Base-by-base conservation (phyloP, 345 rosid species). In the Lenwebbia sp. region DNA sequence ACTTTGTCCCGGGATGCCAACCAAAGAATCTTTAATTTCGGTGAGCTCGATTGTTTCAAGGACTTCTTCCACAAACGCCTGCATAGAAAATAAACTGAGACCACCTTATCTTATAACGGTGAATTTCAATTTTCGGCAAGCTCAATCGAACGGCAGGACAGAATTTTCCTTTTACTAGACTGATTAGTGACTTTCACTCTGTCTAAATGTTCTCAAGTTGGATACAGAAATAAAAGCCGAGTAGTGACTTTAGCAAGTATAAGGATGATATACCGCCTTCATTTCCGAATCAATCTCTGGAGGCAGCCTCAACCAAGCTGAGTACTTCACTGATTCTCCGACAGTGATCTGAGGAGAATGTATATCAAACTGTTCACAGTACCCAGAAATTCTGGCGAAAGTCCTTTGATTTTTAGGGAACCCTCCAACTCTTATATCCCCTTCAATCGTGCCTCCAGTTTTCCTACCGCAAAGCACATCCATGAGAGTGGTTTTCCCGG, bases 381-480 rank as follows among this genome's bases (percentile, higher is more conserved):
- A 95, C 17, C 96, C 98, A 10, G 98, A 94, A 85, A 96, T 90
- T 88, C 99, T 93, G 10, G 99, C 96, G 83, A 92, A 96, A 5
- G 98, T 91, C 88, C 93, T 90, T 76, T 96, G 99, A 58, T 90
- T 93, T 86, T 95, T 95, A 14, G 89, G 96, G 87, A 84, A 92
- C 30, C 96, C 98, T 1, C 92, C 91, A 81, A 95, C 88, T 90
- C 85, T 94, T 51, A 95, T 93, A 25, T 95, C 96, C 51, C 98
- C 98, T 89, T 93, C 96, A 1, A 92, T 91, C 86, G 86, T 89
- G 78, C 99, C 98, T 17, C 89, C 91, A 28, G 97, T 95, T 91
- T 96, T 96, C 89, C 99, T 92, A 87, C 99, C 99, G 1, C 94
- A 91, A 2, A 96, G 95, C 88, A 96, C 98, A 87, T 96, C 98